Conservation (phyloP, 148 eudicot genomes). For the Camellia sinensis region DNA sequence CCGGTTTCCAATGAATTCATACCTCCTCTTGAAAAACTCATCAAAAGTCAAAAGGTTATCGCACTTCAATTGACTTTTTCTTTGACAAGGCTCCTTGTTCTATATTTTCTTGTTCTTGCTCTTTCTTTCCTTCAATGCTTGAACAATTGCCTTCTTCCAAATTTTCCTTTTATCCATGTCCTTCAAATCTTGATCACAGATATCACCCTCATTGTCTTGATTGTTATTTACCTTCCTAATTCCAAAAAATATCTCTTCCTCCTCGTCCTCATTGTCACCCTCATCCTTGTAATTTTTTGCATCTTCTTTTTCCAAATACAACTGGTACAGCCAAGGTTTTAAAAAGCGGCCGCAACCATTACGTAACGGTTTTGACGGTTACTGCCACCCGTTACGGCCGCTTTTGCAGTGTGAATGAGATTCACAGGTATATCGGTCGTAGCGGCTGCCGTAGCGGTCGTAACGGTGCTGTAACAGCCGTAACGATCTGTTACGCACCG, state of each 20-base stretch:
- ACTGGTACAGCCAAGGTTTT: too few species aligned
- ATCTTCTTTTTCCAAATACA: constrained; percentile 20
- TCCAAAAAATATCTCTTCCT: too few species aligned
- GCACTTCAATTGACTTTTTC: not conserved
- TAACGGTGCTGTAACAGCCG: too few species aligned
- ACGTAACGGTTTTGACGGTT: too few species aligned
- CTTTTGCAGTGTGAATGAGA: too few species aligned
- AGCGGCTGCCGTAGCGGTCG: too few species aligned
- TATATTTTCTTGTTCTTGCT: constrained; percentile 15
- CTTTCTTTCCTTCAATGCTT: constrained; percentile 19
- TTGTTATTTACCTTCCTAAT: not conserved
- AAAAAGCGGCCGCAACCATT: too few species aligned
- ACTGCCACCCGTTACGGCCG: too few species aligned
- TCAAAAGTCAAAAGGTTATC: not conserved
- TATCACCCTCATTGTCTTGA: not conserved
- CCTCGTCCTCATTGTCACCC: too few species aligned
- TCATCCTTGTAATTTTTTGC: too few species aligned
- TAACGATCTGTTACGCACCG: too few species aligned
- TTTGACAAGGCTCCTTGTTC: not conserved
- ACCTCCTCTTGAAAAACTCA: constrained; percentile 1
- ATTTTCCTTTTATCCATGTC: not conserved
- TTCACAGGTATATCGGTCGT: too few species aligned
- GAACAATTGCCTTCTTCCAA: constrained; percentile 19
- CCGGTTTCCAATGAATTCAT: constrained; percentile 16
- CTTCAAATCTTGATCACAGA: not conserved